Evolutionary conservation across 805 yeast genomes (phyloP), one percentile per base, ranked within the genome.

Genomic region (Cyberlindnera japonica): DNA sequence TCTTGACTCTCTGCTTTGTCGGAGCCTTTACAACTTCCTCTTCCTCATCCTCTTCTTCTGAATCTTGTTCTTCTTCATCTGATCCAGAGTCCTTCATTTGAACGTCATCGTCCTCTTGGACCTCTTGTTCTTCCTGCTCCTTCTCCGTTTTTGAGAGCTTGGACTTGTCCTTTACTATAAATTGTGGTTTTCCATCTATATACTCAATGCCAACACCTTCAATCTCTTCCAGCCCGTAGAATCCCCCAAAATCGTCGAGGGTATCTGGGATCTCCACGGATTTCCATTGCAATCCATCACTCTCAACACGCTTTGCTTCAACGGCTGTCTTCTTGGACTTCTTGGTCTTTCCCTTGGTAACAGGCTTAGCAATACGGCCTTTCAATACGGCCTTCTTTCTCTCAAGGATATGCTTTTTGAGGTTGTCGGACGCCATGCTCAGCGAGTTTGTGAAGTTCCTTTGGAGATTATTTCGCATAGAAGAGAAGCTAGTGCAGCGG

Each of bases 151-250:
- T 43, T 51, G 40, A 43, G 38, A 37, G 50, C 44, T 36, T 50
- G 47, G 35, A 39, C 14, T 62, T 54, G 28, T 68, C 71, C 24
- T 57, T 67, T 9, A 70, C 71, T n/a, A 71, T 56, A 53, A 82
- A 83, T 39, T 75, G 74, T 0, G 83, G 79, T 37, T 69, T 65
- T 12, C 95, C 96, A 46, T 85, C 68, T 2, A 78, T 75, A 40
- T 80, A 71, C 44, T 84, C 78, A 6, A 91, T 90, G 54, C 75
- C 90, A 24, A 91, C 97, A 32, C 96, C 97, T 42, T 88, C 96
- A 37, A 93, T 72, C 59, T 91, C 98, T 60, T 91, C 99, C 25
- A 93, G 66, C 0, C 97, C 99, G 59, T 81, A 88, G 53, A 90
- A 83, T 0, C 96, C 96, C 49, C 85, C 90, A 56, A 83, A 86